Conservation (phyloP, 2,329 filamentous ascomycete species). For the Beauveria bassiana region DNA sequence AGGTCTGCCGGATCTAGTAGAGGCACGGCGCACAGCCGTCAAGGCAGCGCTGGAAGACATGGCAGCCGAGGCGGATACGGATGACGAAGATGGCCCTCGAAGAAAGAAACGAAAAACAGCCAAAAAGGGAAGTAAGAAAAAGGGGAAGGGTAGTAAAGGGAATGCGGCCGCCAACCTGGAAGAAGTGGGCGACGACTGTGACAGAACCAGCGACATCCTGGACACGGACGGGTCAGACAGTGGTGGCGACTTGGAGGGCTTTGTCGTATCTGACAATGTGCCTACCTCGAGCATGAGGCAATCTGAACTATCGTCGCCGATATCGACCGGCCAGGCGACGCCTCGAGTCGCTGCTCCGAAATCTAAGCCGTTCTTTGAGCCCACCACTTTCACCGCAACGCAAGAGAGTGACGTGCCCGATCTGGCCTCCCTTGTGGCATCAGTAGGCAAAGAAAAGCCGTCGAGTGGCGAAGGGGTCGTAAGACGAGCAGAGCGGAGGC, state of each 20-base stretch:
- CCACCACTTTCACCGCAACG: conserved; percentile 29
- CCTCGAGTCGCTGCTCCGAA: conserved; percentile 15
- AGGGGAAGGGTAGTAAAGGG: conserved; percentile 10
- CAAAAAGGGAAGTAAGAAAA: conserved; percentile 18
- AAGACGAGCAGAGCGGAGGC: neutral
- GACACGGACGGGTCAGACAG: conserved; percentile 40
- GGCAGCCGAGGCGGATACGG: conserved; percentile 12
- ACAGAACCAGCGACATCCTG: conserved; percentile 38
- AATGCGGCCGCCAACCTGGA: conserved; percentile 33
- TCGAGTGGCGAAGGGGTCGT: neutral
- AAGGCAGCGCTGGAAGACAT: neutral
- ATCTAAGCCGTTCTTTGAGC: conserved; percentile 31
- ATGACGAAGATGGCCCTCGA: conserved; percentile 16
- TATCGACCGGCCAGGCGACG: conserved; percentile 16
- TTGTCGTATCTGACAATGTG: conserved; percentile 47
- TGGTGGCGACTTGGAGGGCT: conserved; percentile 44
- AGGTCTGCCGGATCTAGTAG: neutral
- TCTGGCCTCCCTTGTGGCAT: conserved; percentile 20
- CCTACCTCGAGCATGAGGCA: conserved; percentile 29
- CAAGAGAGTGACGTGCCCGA: conserved; percentile 35
- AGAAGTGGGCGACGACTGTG: conserved; percentile 44
- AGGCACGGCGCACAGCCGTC: neutral
- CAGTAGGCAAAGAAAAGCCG: neutral
- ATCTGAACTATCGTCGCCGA: conserved; percentile 22
- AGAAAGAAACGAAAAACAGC: conserved; percentile 13